These are phyloP conservation scores for Dryas drummondii DNA, from an alignment of 306 rosid species.

Conservation along the genomic window DNA sequence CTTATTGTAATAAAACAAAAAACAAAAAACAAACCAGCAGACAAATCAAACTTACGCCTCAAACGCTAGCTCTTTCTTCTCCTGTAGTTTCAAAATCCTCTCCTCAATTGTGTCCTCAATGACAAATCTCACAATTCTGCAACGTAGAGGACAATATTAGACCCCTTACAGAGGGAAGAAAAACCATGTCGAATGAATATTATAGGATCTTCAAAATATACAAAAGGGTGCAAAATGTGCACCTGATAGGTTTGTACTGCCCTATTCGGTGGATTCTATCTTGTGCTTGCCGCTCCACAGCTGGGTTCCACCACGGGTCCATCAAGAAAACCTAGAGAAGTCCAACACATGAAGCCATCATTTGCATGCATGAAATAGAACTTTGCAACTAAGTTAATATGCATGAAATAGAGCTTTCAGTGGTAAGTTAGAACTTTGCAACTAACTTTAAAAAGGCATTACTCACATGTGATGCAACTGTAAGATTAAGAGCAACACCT, in stretches of 20 bases:
- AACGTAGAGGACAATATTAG: constrained; percentile 7
- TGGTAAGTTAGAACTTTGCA: not conserved
- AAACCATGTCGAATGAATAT: not conserved
- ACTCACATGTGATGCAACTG: constrained; percentile 85
- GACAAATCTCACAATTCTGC: constrained; percentile 77
- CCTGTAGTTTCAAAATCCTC: constrained; percentile 87
- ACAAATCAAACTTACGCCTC: constrained; percentile 66
- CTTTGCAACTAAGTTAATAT: not conserved
- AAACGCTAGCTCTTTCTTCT: constrained; percentile 84
- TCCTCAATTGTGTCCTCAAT: constrained; percentile 92
- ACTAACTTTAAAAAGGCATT: not conserved
- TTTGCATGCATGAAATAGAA: not conserved
- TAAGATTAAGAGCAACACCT: constrained; percentile 93
- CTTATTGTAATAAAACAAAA: not conserved
- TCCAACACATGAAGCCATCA: constrained; percentile 5
- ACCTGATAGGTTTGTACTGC: constrained; percentile 94
- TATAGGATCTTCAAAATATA: not conserved
- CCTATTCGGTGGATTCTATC: constrained; percentile 96
- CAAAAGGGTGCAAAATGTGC: constrained; percentile 10
- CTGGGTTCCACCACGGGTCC: constrained; percentile 99
- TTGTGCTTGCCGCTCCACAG: constrained; percentile 93
- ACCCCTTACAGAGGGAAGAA: constrained; percentile 2
- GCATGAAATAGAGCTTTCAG: not conserved
- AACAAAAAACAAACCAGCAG: not conserved
- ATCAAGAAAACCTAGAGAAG: constrained; percentile 74